Evolutionary conservation across 2,329 filamentous ascomycete species (phyloP).

Genomic region (Fusarium nelsonii): DNA sequence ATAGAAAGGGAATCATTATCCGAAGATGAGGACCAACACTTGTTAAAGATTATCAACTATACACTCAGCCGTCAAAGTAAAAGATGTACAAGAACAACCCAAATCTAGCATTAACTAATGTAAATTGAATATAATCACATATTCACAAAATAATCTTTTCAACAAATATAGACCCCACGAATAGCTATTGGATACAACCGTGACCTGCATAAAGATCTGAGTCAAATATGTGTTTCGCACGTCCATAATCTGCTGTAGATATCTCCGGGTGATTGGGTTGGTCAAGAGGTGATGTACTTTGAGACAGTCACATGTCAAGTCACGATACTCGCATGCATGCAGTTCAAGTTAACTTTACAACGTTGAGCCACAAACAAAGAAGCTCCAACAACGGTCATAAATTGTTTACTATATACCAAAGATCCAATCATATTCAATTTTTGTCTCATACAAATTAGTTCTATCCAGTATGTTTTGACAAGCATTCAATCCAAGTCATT

Average conservation of each 20-base stretch:
- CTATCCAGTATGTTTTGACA: neutral
- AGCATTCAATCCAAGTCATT: neutral
- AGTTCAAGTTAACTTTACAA: slow-evolving; percentile 7
- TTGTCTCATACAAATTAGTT: neutral
- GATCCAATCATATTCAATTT: neutral
- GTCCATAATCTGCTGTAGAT: neutral
- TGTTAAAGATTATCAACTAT: neutral
- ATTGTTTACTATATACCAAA: neutral
- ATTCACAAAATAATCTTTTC: neutral
- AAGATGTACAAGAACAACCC: no score
- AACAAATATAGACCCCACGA: neutral
- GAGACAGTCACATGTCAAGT: slow-evolving; percentile 43
- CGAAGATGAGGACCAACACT: neutral
- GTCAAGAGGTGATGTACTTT: neutral
- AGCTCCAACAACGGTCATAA: neutral
- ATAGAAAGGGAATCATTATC: neutral
- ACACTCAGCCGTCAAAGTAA: neutral
- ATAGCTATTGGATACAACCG: neutral
- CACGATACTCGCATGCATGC: slow-evolving; percentile 20
- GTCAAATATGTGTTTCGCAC: slow-evolving; percentile 1
- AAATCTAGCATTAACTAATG: no score
- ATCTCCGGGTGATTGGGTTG: neutral
- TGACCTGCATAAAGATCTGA: neutral
- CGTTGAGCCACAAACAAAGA: slow-evolving; percentile 18
- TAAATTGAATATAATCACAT: no score